These are phyloP conservation scores for Taphrina deformans DNA, from an alignment of 1,139 yeast genomes.

Conservation along the genomic window DNA sequence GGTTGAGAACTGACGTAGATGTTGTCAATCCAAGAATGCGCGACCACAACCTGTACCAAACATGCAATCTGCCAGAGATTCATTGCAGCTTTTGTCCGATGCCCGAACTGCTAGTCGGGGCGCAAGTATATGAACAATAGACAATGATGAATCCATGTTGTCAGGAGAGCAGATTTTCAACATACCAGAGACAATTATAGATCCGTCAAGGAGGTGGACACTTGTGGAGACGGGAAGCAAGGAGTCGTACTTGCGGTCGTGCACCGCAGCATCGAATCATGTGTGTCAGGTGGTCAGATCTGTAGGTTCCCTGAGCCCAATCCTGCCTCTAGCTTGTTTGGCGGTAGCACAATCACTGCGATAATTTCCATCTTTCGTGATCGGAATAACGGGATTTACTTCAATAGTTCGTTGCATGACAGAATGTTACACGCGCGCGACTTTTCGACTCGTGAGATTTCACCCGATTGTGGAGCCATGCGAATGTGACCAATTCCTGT, in stretches of 20 bases:
- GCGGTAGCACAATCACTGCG: no score
- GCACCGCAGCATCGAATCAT: background rate
- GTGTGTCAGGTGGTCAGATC: background rate
- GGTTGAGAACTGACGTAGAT: background rate
- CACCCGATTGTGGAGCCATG: no score
- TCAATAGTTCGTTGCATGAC: no score
- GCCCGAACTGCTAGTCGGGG: no score
- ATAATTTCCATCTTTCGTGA: no score
- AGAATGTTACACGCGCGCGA: no score
- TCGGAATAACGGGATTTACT: no score
- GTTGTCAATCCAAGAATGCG: conserved; percentile 16
- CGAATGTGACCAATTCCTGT: no score
- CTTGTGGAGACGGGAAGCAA: background rate
- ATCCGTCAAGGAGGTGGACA: background rate
- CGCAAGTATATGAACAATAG: background rate
- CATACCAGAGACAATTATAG: background rate
- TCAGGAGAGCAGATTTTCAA: background rate
- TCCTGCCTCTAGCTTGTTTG: background rate
- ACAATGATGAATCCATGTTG: background rate
- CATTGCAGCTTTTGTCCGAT: background rate
- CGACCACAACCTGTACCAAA: background rate
- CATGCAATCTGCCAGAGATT: conserved; percentile 9
- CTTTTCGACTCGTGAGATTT: no score
- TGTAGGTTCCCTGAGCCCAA: background rate
- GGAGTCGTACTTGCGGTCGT: background rate